These are phyloP conservation scores for Colletotrichum higginsianum DNA, from an alignment of 2,329 filamentous ascomycete genomes.

Conservation along the genomic window DNA sequence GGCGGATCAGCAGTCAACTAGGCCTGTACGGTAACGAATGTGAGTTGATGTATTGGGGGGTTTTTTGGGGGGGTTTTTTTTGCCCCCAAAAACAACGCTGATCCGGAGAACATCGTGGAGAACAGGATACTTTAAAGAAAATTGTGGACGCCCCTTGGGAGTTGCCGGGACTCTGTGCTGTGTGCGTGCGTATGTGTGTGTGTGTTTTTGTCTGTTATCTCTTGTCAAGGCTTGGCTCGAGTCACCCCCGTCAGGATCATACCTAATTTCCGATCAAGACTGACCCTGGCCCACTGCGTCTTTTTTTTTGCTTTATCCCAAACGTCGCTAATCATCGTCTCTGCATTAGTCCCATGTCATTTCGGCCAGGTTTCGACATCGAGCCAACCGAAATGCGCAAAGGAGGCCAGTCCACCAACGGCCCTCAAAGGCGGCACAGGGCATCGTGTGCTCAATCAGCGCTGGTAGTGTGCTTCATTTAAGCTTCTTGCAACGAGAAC, in stretches of 20 bases:
- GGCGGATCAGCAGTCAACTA: constrained; percentile 21
- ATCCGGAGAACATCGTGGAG: constrained; percentile 27
- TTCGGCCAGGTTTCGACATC: constrained; percentile 28
- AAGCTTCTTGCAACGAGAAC: constrained; percentile 31
- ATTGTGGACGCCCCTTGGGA: neutral
- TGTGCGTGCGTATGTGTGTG: no score
- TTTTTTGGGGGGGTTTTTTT: neutral
- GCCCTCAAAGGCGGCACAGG: neutral
- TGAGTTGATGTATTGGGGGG: neutral
- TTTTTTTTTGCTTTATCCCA: constrained; percentile 22
- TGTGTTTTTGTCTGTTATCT: neutral
- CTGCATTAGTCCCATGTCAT: constrained; percentile 38
- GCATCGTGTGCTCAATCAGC: constrained; percentile 18
- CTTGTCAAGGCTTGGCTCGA: constrained; percentile 11
- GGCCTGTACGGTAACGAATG: constrained; percentile 6
- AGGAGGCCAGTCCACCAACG: constrained; percentile 19
- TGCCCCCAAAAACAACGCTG: constrained; percentile 24
- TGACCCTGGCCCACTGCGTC: constrained; percentile 31
- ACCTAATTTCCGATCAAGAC: constrained; percentile 38
- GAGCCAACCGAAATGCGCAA: constrained; percentile 31
- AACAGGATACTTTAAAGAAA: constrained; percentile 27
- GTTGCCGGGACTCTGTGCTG: neutral
- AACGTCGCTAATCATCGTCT: constrained; percentile 41
- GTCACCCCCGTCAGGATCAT: constrained; percentile 20
- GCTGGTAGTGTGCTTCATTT: constrained; percentile 31